Conservation (phyloP, 2,329 filamentous ascomycete species). For the Tolypocladium album region DNA sequence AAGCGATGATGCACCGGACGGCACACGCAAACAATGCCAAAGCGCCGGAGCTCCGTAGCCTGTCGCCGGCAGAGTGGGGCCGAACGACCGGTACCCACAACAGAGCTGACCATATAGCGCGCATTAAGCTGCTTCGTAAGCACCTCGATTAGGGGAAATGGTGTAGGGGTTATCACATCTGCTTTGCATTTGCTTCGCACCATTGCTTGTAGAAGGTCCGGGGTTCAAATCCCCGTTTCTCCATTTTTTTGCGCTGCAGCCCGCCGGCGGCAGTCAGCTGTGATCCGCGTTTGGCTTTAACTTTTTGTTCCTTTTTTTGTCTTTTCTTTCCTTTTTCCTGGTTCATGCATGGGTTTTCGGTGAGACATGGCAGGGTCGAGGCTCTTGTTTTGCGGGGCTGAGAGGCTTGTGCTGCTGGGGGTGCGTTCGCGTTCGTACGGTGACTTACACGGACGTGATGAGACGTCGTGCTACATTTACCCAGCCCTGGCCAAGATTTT, state of each 20-base stretch:
- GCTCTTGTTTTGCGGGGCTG: no score
- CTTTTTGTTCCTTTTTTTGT: not conserved
- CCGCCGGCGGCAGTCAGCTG: not conserved
- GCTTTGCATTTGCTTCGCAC: slow-evolving; percentile 6
- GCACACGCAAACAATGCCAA: not conserved
- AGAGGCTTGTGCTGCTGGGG: no score
- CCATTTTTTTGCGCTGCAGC: not conserved
- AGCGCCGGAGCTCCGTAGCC: not conserved
- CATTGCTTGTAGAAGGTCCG: slow-evolving; percentile 7
- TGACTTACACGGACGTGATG: no score
- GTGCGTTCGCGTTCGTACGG: no score
- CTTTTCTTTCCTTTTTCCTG: not conserved
- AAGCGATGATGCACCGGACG: not conserved
- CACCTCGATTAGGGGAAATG: slow-evolving; percentile 5
- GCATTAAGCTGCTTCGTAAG: not conserved
- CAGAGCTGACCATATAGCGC: fast-evolving
- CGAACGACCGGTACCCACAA: not conserved
- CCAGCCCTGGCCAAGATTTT: no score
- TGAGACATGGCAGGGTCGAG: no score
- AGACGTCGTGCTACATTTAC: no score
- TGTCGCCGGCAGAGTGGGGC: not conserved
- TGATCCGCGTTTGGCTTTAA: not conserved
- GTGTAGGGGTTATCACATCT: slow-evolving; percentile 10
- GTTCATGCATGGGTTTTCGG: no score
- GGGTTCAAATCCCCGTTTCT: slow-evolving; percentile 11